phyloP scores from a whole-genome alignment of 2,329 filamentous ascomycete species.

The Trichophyton benhamiae region DNA sequence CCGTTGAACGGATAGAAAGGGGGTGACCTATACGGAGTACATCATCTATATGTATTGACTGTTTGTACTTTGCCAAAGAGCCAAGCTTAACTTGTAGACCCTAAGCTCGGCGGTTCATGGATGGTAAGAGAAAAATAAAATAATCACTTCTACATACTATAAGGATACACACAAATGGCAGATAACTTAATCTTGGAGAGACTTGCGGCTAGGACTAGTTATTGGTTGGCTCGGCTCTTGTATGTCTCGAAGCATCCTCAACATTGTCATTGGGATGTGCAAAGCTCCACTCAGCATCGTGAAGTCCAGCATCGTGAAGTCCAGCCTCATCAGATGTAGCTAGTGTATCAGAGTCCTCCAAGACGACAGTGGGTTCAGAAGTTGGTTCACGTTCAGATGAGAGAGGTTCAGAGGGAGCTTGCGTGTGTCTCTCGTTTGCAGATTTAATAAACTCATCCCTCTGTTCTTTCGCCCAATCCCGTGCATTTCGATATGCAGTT shows the following conservation, averaged over 20 bases:
- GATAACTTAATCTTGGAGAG: too few species aligned
- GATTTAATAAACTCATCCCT: constrained; percentile 27
- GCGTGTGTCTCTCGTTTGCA: constrained; percentile 17
- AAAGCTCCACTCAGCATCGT: constrained; percentile 6
- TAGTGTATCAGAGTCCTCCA: constrained; percentile 4
- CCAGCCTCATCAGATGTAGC: constrained; percentile 4
- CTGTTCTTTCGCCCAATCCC: constrained; percentile 28
- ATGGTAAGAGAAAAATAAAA: too few species aligned
- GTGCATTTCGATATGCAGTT: constrained; percentile 21
- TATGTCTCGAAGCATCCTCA: constrained; percentile 2
- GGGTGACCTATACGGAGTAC: too few species aligned
- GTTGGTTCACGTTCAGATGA: background rate
- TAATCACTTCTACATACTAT: too few species aligned
- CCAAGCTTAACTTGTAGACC: too few species aligned
- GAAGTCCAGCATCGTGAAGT: constrained; percentile 3
- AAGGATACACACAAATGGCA: too few species aligned
- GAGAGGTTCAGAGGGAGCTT: background rate
- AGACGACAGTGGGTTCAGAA: background rate
- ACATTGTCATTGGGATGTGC: background rate
- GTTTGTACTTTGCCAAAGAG: too few species aligned
- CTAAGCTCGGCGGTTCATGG: too few species aligned
- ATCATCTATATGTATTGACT: too few species aligned
- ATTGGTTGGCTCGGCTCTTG: background rate
- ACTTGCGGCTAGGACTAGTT: too few species aligned
- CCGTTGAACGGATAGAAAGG: too few species aligned